Evolutionary conservation across 306 rosid species (phyloP).

Genomic region (Echinosophora koreensis): DNA sequence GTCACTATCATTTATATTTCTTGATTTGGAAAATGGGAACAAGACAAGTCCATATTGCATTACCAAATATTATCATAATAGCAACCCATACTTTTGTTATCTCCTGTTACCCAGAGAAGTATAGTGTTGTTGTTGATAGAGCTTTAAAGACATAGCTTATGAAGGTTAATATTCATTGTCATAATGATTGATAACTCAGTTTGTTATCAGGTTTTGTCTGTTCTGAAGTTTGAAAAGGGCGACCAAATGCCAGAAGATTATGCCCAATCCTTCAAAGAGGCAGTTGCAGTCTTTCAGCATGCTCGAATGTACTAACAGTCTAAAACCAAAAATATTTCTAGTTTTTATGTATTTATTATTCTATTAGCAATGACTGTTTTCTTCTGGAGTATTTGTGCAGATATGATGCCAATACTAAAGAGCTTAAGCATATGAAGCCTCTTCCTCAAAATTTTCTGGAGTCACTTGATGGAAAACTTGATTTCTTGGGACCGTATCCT

Average conservation of each 20-base stretch:
- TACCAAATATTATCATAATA: not conserved
- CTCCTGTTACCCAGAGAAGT: not conserved
- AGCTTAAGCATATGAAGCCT: constrained; percentile 79
- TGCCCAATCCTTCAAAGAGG: constrained; percentile 73
- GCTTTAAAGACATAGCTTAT: not conserved
- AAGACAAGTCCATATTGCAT: not conserved
- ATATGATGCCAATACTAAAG: constrained; percentile 70
- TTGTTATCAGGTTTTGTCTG: constrained; percentile 74
- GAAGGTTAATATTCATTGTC: constrained; percentile 29
- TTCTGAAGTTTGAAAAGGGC: constrained; percentile 74
- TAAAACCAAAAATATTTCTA: not conserved
- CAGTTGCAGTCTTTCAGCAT: constrained; percentile 85
- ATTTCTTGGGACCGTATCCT: constrained; percentile 98
- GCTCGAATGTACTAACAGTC: constrained; percentile 72
- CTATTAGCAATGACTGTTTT: constrained; percentile 35
- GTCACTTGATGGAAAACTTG: constrained; percentile 66
- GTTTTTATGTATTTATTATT: constrained; percentile 22
- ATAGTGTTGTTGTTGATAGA: constrained; percentile 21
- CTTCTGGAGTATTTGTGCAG: constrained; percentile 55
- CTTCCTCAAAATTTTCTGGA: constrained; percentile 63
- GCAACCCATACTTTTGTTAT: not conserved
- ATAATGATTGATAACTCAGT: constrained; percentile 31
- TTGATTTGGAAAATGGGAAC: not conserved
- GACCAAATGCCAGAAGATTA: constrained; percentile 83
- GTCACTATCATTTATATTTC: not conserved